Evolutionary conservation across 2,329 filamentous ascomycete species (phyloP).

Genomic region (Colletotrichum nymphaeae): DNA sequence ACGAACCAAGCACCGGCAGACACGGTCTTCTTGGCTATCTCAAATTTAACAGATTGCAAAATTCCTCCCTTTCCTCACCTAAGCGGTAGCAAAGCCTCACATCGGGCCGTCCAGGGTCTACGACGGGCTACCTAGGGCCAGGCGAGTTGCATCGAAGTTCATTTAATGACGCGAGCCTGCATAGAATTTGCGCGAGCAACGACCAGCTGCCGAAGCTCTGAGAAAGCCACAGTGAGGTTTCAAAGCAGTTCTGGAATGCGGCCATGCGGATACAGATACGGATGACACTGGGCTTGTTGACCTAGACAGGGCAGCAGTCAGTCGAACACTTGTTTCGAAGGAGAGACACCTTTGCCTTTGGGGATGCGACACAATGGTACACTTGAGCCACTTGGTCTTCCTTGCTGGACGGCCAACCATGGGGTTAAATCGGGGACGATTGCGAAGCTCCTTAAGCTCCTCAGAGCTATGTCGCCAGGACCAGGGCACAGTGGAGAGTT

Average conservation of each 20-base stretch:
- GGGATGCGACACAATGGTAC: background rate
- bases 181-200: background rate
- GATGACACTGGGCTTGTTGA: too few species aligned
- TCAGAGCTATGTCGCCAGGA: background rate
- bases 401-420: slow-evolving; percentile 11
- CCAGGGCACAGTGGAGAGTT: slow-evolving; percentile 10
- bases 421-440: background rate
- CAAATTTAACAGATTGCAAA: background rate
- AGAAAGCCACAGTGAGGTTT: background rate
- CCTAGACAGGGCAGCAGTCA: background rate
- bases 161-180: slow-evolving; percentile 26
- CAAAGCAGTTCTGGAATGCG: slow-evolving; percentile 1
- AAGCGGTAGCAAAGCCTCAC: background rate
- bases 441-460: background rate
- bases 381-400: background rate
- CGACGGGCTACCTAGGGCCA: background rate
- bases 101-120: background rate
- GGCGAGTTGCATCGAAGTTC: slow-evolving; percentile 16
- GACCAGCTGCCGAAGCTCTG: slow-evolving; percentile 15
- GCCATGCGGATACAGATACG: too few species aligned
- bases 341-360: slow-evolving; percentile 3
- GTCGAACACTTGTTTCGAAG: background rate
- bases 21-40: background rate
- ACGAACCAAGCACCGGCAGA: background rate
- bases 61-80: background rate